phyloP scores from a whole-genome alignment of 257 asterid species.

The Leptodermis oblonga region DNA sequence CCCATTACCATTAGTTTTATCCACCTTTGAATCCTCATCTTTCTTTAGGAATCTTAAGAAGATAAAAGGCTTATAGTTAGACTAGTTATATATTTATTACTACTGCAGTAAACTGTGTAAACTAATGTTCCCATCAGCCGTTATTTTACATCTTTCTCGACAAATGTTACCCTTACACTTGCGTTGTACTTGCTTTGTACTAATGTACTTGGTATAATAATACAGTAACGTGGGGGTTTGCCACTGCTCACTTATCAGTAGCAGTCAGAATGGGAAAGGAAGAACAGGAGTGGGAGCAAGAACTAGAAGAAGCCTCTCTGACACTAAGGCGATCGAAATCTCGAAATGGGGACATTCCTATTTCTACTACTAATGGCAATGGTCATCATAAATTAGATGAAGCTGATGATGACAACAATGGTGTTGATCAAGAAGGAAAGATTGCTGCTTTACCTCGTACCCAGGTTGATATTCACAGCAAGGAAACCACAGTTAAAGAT shows the following conservation, averaged over 20 bases:
- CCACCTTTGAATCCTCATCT: no score
- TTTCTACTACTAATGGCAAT: constrained; percentile 15
- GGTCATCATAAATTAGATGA: constrained; percentile 14
- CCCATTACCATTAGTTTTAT: no score
- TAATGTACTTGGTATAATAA: neutral
- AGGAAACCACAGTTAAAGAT: constrained; percentile 25
- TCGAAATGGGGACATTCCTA: constrained; percentile 6
- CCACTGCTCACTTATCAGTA: neutral
- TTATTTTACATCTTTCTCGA: no score
- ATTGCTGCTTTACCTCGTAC: constrained; percentile 13
- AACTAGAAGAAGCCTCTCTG: constrained; percentile 32
- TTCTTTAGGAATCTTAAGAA: no score
- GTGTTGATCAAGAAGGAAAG: constrained; percentile 15
- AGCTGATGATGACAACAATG: constrained; percentile 15
- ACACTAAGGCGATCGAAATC: constrained; percentile 38
- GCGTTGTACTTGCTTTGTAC: neutral
- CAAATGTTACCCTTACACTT: no score
- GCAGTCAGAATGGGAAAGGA: constrained; percentile 38
- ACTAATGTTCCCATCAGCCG: no score
- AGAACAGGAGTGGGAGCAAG: constrained; percentile 36
- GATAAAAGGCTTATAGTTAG: no score
- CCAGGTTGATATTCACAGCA: constrained; percentile 18
- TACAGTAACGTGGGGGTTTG: neutral
- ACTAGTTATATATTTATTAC: no score
- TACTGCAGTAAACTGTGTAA: no score